Evolutionary conservation across 2,329 filamentous ascomycete genomes (phyloP).

Genomic region (Aureobasidium sp.): DNA sequence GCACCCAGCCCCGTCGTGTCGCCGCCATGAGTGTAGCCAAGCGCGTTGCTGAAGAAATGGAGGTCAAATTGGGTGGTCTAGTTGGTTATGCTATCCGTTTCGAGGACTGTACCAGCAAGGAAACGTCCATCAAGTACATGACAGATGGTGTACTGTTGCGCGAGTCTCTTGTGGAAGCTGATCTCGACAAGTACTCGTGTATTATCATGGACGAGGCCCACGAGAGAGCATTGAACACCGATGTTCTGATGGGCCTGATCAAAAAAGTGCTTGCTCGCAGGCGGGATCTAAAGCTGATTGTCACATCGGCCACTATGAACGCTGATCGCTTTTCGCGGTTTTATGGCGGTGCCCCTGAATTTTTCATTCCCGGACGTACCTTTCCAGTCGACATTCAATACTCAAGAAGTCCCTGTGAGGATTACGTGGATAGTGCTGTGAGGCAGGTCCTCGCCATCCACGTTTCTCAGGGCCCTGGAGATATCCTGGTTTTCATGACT

Average conservation of each 20-base stretch:
- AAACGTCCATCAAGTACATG: slow-evolving; percentile 98
- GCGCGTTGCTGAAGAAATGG: slow-evolving; percentile 97
- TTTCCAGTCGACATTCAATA: slow-evolving; percentile 97
- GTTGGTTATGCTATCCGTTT: slow-evolving; percentile 98
- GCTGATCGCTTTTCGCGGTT: slow-evolving; percentile 92
- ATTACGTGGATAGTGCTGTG: slow-evolving; percentile 95
- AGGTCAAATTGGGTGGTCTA: slow-evolving; percentile 73
- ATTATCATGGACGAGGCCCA: slow-evolving; percentile 99
- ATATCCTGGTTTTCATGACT: slow-evolving; percentile 99
- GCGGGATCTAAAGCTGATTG: slow-evolving; percentile 88
- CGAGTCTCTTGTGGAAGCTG: slow-evolving; percentile 85
- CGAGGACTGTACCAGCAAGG: slow-evolving; percentile 92
- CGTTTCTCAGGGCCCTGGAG: slow-evolving; percentile 83
- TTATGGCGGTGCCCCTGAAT: slow-evolving; percentile 92
- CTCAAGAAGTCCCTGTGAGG: slow-evolving; percentile 87
- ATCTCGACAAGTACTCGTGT: slow-evolving; percentile 92
- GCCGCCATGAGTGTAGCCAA: slow-evolving; percentile 99
- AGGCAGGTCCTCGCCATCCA: slow-evolving; percentile 94
- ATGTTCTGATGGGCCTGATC: slow-evolving; percentile 93
- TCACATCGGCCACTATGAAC: slow-evolving; percentile 98
- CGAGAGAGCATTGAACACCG: slow-evolving; percentile 91
- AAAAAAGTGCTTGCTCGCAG: slow-evolving; percentile 91
- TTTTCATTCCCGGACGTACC: slow-evolving; percentile 89
- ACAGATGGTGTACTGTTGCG: slow-evolving; percentile 91
- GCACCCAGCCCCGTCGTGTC: slow-evolving; percentile 91